A percentile compares a stretch with the other conserved stretches of the same genome.
Evolutionary conservation across 2,329 filamentous ascomycete species (phyloP).

Genomic region (Fusarium virguliforme): DNA sequence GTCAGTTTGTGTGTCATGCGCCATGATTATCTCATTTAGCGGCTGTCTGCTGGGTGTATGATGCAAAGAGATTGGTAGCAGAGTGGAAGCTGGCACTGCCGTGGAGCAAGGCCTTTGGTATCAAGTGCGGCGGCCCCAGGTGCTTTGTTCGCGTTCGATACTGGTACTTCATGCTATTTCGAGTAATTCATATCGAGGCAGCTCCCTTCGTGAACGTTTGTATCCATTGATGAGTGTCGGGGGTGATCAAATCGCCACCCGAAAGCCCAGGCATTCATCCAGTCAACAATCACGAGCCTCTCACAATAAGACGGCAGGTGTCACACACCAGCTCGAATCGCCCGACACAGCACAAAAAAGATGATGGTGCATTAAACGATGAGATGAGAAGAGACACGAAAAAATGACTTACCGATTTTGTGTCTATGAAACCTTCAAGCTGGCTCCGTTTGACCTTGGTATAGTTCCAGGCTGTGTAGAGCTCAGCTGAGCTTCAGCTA

Average conservation of each 20-base stretch:
- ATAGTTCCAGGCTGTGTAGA: background rate
- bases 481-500: constrained; percentile 5
- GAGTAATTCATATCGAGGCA: background rate
- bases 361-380: background rate
- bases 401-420: background rate
- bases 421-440: background rate
- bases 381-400: background rate
- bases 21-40: constrained; percentile 14
- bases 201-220: background rate
- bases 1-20: constrained; percentile 27
- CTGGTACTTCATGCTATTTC: background rate
- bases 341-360: background rate
- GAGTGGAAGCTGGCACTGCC: constrained; percentile 16
- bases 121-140: background rate
- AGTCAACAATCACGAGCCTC: background rate
- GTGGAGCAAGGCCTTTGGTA: background rate
- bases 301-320: constrained; percentile 9
- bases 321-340: constrained; percentile 9
- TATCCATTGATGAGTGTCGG: constrained; percentile 10
- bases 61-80: background rate
- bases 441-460: background rate
- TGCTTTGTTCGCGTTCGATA: background rate
- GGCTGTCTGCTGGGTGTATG: background rate
- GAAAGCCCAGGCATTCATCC: constrained; percentile 18
- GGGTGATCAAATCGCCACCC: constrained; percentile 18